Base-by-base conservation (phyloP, 2,329 filamentous ascomycete genomes). In the Nigrospora sphaerica region DNA sequence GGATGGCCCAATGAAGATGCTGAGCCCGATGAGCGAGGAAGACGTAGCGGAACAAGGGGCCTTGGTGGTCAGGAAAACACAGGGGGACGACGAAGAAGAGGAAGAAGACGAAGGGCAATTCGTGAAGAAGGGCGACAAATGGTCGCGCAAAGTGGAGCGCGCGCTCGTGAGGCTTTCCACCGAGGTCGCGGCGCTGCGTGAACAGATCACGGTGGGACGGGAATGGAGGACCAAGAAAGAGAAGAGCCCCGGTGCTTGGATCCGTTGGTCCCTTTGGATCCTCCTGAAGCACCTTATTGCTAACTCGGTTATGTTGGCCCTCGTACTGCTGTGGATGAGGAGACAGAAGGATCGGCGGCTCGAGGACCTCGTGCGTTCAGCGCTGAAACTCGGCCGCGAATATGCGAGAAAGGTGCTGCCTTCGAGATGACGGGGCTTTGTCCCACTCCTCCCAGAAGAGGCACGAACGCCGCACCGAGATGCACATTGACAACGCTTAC, bases 101-200 rank as follows among this genome's bases (percentile, higher is more conserved):
- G 64, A 64, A 11, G 67, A 66, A 0, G 61, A 63, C 14, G 59
- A 66, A 18, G 61, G 61, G 43, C 63, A 68, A 39, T 68, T 67
- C 38, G 63, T 65, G 10, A 68, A 66, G 58, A 67, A 65, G 34
- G 70, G 67, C 16, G 72, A 71, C 50, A 82, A 80, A 58, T 95
- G 90, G 88, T 83, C 86, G 44, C 83, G 80, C 49, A 83, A 86
- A 56, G 85, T 97, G 51, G 92, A 97, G 68, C 79, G 83, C 38
- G 88, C 89, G 18, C 75, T 97, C 47, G 88, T 92, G 46, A 88
- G 90, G 56, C 83, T 97, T 69, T 95, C 91, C 6, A 86, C 90
- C 14, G 93, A 98, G 67, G 81, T 98, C 32, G 91, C 93, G 1
- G 93, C 93, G 1, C 68, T 97, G 51, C 80, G 93, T 33, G 93